Evolutionary conservation across 176 grass and related monocot species (phyloP), one percentile per base, ranked within the genome.

Genomic region (Puya raimondii): DNA sequence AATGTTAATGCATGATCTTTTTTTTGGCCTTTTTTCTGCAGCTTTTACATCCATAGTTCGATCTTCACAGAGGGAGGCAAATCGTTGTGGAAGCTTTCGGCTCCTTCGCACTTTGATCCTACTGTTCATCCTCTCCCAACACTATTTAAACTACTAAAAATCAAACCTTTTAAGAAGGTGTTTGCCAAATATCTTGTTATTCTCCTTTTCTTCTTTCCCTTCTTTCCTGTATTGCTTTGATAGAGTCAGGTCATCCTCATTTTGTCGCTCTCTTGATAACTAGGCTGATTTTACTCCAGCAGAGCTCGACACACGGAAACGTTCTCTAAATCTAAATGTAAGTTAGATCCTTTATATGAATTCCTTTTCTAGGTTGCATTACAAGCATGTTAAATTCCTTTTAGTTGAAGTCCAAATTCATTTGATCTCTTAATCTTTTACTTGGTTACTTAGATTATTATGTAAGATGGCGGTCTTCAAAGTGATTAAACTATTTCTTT

Each of bases 231-330:
- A 42, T 42, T 6, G 33, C 33, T 6, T 42, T 42, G 33, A 42
- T 42, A 17, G 54, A 59, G 54, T 1, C 1, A 0, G 54, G 16
- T 59, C 33, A 8, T 6, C 20, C 54, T 59, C 20, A 59, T 59
- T 15, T 59, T 15, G 15, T 17, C 10, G 15, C 23, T 75, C 3
- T 68, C 49, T 48, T 49, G 14, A 57, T 51, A 54, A 48, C 47
- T 72, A 96, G 92, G 85, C 86, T 76, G 88, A 88, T 78, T 89
- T 91, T 65, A 89, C 81, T 87, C 92, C 82, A n/a, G 75, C 70
- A 1, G 92, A 96, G 22, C 72, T 88, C 53, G 76, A 70, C 29
- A 82, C 73, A 47, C 83, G 83, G 53, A 91, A 91, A 48, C 68
- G 81, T 2, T 63, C 82, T 0, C 79, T 74, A 63, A 88, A 85